Percentiles rank a stretch among this genome's conserved stretches.
phyloP scores from a whole-genome alignment of 441 rosid genomes.

The Brassica hybrid region DNA sequence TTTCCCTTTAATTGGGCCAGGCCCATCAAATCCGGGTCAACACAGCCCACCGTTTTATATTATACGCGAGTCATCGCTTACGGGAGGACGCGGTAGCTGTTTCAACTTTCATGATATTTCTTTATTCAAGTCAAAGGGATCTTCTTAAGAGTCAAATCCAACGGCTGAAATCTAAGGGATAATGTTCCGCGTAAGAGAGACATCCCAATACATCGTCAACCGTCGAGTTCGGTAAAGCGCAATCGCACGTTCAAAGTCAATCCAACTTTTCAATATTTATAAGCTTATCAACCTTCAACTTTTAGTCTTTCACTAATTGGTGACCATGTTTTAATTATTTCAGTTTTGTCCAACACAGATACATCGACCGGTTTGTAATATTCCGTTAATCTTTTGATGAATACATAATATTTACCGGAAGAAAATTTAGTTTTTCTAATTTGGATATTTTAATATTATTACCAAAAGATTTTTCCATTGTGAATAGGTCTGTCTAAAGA shows the following conservation, averaged over 20 bases:
- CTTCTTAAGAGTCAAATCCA: constrained; percentile 30
- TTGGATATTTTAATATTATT: too few species aligned
- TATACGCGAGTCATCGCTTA: too few species aligned
- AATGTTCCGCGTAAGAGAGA: constrained; percentile 27
- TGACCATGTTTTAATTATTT: not conserved
- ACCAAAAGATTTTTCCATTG: not conserved
- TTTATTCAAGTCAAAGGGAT: constrained; percentile 31
- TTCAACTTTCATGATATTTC: constrained; percentile 5
- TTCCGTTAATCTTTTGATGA: not conserved
- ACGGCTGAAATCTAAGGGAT: constrained; percentile 33
- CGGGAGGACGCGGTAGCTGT: not conserved
- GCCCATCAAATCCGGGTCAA: not conserved
- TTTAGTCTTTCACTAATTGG: not conserved
- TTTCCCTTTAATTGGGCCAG: not conserved
- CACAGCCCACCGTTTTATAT: not conserved
- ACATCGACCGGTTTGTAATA: not conserved
- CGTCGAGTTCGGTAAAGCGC: constrained; percentile 33
- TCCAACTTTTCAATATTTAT: constrained; percentile 14
- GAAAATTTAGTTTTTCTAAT: not conserved
- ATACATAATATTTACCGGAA: not conserved
- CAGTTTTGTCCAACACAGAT: constrained; percentile 3
- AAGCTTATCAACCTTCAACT: not conserved
- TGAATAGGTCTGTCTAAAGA: not conserved
- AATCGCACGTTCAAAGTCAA: constrained; percentile 35
- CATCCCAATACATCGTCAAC: constrained; percentile 22